phyloP scores from a whole-genome alignment of 371 early-diverging fungal species.

The Mucor plumbeus region DNA sequence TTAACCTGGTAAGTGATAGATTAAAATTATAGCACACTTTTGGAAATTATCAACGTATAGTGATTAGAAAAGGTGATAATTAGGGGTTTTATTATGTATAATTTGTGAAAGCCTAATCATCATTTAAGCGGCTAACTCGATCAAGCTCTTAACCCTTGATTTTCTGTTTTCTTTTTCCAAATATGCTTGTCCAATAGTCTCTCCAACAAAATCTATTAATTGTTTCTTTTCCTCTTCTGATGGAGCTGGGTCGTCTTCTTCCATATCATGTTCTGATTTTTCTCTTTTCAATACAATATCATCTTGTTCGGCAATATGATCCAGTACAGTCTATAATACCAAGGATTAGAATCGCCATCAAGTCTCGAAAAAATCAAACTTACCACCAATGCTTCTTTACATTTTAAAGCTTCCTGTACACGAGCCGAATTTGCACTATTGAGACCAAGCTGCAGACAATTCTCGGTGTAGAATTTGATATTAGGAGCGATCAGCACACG shows the following conservation, averaged over 20 bases:
- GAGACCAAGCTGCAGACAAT: slow-evolving; percentile 35
- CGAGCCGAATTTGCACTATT: slow-evolving; percentile 29
- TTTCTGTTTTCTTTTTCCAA: slow-evolving; percentile 23
- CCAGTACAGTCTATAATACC: slow-evolving; percentile 18
- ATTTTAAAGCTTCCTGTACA: slow-evolving; percentile 43
- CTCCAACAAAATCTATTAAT: slow-evolving; percentile 27
- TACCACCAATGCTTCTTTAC: slow-evolving; percentile 49
- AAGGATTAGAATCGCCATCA: not conserved
- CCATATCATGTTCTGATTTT: slow-evolving; percentile 25
- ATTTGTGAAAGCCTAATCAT: too few relatives aligned
- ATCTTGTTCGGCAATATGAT: slow-evolving; percentile 26
- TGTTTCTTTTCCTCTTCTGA: slow-evolving; percentile 19
- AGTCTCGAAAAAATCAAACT: not conserved
- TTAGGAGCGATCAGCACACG: slow-evolving; percentile 81
- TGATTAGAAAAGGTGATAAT: too few relatives aligned
- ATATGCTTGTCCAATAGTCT: slow-evolving; percentile 26
- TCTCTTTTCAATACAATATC: not conserved
- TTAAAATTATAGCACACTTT: too few relatives aligned
- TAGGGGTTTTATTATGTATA: not conserved
- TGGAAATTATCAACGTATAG: too few relatives aligned
- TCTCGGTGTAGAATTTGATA: slow-evolving; percentile 63
- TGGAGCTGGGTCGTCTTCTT: slow-evolving; percentile 17
- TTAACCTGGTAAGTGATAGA: too few relatives aligned
- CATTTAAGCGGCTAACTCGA: not conserved
- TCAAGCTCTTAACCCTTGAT: slow-evolving; percentile 12